These are phyloP conservation scores for Trichaptum fuscoviolaceum DNA, from an alignment of 768 basidiomycete species.

Conservation along the genomic window DNA sequence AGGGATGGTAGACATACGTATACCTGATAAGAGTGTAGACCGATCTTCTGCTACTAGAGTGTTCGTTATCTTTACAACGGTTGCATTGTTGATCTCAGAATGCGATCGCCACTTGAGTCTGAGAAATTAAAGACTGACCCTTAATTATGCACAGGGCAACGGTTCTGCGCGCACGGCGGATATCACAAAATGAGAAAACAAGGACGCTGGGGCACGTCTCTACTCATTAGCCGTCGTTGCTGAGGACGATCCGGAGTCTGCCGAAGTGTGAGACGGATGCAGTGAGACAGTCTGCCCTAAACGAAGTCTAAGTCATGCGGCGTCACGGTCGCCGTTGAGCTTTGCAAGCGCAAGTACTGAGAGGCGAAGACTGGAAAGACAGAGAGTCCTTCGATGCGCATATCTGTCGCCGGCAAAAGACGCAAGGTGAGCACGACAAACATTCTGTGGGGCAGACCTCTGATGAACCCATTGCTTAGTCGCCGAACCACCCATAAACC, in stretches of 20 bases:
- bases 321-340: not conserved
- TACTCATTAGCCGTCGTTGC: not conserved
- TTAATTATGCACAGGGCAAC: not conserved
- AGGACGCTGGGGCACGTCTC: not conserved
- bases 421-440: not conserved
- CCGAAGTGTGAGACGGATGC: no score
- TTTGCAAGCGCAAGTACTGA: not conserved
- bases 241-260: not conserved
- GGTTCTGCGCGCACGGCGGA: not conserved
- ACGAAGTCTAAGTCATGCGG: not conserved
- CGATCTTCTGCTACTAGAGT: no score
- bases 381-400: not conserved
- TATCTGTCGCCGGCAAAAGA: not conserved
- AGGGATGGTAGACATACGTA: no score
- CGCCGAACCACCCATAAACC: not conserved
- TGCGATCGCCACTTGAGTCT: not conserved
- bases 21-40: no score
- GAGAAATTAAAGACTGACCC: not conserved
- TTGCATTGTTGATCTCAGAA: not conserved
- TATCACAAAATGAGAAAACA: not conserved
- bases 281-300: no score
- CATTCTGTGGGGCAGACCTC: not conserved
- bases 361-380: no score
- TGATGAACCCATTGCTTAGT: not conserved
- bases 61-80: not conserved